phyloP scores from a whole-genome alignment of 352 stramenopile genomes.

The Phytophthora tubulina region DNA sequence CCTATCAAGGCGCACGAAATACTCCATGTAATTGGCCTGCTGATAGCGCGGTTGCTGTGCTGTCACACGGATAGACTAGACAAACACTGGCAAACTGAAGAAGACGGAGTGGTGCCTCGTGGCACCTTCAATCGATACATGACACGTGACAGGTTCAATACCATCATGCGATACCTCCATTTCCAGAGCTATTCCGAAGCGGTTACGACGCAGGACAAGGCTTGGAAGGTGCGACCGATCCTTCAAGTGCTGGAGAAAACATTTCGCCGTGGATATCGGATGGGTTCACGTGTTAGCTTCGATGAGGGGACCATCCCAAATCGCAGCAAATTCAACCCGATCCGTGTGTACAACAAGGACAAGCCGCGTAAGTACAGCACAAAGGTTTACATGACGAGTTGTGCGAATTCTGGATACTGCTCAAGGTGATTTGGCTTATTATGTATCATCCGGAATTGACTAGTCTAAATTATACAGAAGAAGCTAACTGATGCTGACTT shows the following conservation, averaged over 20 bases:
- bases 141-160: slow-evolving; percentile 19
- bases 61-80: too few species aligned
- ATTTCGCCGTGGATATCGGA: slow-evolving; percentile 13
- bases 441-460: slow-evolving; percentile 1
- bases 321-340: too few species aligned
- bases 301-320: slow-evolving; percentile 28
- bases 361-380: slow-evolving; percentile 15
- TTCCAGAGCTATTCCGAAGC: slow-evolving; percentile 10
- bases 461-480: slow-evolving; percentile 14
- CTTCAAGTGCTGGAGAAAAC: slow-evolving; percentile 18
- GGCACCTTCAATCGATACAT: not conserved
- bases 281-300: slow-evolving; percentile 11
- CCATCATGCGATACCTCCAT: slow-evolving; percentile 18
- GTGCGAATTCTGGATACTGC: slow-evolving; percentile 19
- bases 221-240: slow-evolving; percentile 16
- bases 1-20: too few species aligned
- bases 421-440: slow-evolving; percentile 12
- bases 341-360: too few species aligned
- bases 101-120: not conserved
- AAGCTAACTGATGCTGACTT: not conserved
- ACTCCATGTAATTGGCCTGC: too few species aligned
- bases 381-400: slow-evolving; percentile 37
- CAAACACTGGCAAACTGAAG: too few species aligned
- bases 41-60: too few species aligned
- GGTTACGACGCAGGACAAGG: slow-evolving; percentile 1